These are phyloP conservation scores for Penicillium paxilli DNA, from an alignment of 495 filamentous ascomycete genomes.

Conservation along the genomic window DNA sequence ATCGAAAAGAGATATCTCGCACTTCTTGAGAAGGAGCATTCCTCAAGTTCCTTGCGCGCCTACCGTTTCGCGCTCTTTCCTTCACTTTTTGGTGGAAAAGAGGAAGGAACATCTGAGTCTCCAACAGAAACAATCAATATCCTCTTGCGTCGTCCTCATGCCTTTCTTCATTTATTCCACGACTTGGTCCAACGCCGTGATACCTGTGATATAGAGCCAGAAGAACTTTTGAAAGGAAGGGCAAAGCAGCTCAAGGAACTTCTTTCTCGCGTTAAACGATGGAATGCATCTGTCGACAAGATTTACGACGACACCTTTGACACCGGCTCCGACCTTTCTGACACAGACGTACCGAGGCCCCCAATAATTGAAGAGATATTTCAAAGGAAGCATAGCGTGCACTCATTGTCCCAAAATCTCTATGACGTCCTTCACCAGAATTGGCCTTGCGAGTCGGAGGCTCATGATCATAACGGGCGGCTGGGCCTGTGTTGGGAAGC, in stretches of 20 bases:
- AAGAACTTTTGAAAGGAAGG: background rate
- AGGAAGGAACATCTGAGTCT: background rate
- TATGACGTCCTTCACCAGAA: background rate
- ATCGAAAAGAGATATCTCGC: background rate
- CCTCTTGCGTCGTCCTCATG: background rate
- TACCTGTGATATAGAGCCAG: background rate
- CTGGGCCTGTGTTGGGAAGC: conserved; percentile 9
- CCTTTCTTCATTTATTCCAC: background rate
- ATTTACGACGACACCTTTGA: background rate
- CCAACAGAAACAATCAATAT: background rate
- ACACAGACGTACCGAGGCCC: background rate
- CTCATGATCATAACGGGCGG: background rate
- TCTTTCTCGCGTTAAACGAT: background rate
- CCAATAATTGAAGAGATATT: background rate
- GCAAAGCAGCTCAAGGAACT: background rate
- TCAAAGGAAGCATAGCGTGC: background rate
- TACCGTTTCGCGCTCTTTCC: background rate
- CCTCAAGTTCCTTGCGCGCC: background rate
- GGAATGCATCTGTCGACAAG: background rate
- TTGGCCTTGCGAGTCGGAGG: background rate
- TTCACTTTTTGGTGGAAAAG: background rate
- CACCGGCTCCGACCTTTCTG: background rate
- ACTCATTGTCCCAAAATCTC: background rate
- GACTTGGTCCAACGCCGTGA: background rate
- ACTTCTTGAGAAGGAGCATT: background rate